Evolutionary conservation across 805 yeast species (phyloP).

Genomic region (Metschnikowia arizonensis): DNA sequence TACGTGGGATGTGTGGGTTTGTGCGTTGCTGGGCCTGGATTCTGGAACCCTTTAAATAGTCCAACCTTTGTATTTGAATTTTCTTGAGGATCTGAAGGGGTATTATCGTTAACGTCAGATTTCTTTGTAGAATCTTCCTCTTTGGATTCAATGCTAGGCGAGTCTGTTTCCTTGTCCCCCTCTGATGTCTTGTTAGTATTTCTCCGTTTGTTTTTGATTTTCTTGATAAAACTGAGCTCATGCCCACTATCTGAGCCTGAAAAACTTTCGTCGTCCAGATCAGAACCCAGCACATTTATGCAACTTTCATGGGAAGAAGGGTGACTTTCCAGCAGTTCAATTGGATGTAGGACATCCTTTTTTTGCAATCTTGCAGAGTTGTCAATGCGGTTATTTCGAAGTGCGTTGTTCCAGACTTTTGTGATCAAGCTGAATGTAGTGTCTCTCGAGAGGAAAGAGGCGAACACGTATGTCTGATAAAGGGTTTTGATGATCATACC

Average conservation of each 20-base stretch:
- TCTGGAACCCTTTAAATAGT: conserved; percentile 20
- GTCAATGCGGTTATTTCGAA: conserved; percentile 19
- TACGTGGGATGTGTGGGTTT: conserved; percentile 49
- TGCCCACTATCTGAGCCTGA: conserved; percentile 20
- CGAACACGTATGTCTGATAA: conserved; percentile 60
- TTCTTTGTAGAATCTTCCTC: neutral
- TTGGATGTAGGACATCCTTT: neutral
- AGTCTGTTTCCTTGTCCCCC: neutral
- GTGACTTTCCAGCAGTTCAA: conserved; percentile 1
- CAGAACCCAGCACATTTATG: conserved; percentile 20
- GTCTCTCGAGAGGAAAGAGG: conserved; percentile 62
- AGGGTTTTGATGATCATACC: conserved; percentile 61
- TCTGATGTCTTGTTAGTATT: neutral
- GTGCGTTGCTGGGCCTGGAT: conserved; percentile 65
- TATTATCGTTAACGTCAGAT: neutral
- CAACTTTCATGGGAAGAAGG: conserved; percentile 4
- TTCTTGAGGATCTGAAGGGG: conserved; percentile 1
- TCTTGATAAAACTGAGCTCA: conserved; percentile 14
- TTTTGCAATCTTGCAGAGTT: conserved; percentile 7
- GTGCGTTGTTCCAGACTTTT: conserved; percentile 54
- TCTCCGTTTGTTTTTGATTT: conserved; percentile 8
- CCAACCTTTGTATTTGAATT: neutral
- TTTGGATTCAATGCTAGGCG: neutral
- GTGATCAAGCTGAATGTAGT: conserved; percentile 47
- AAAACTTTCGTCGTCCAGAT: conserved; percentile 15